Base-by-base conservation (phyloP, 306 rosid genomes). In the Crotalaria pallida region DNA sequence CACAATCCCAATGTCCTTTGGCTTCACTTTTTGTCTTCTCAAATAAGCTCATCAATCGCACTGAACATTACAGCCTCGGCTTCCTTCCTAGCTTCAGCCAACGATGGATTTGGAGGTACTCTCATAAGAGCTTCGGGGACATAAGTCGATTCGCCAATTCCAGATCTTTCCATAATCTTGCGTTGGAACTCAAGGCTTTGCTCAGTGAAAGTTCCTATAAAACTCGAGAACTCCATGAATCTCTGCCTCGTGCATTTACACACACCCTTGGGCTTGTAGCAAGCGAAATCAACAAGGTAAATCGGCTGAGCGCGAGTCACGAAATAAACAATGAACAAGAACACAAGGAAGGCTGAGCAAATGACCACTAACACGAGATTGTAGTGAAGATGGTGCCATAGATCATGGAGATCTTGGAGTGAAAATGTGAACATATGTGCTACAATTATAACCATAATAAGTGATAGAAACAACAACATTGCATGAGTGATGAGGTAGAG, bases 61-160 rank as follows among this genome's bases (percentile, higher is more conserved):
- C 92, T 86, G 67, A 82, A 84, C 92, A 87, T 84, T 10, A 82
- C 92, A 41, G 52, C 31, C 75, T 67, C 81, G 44, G 86, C 89
- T 72, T 87, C 89, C 65, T 80, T 84, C 77, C 88, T 75, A 0
- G 88, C 89, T 81, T 87, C 92, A 0, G 41, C 79, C 89, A 84
- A 55, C 18, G 85, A 84, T 18, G 88, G 92, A 57, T 84, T 78
- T 0, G 88, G 86, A 40, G 89, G 92, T 9, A 87, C 72, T 22
- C 76, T 79, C 31, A 80, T 1, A 67, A 87, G 83, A 15, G 92
- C 86, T 63, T 82, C 86, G 51, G 89, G 89, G 60, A 87, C 80
- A 68, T 87, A 83, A 2, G 92, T 82, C 4, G 77, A 62, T 55
- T 87, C 92, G 56, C 89, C 89, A 38, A 82, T 89, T 15, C 92